A percentile compares a stretch with the other conserved stretches of the same genome.
Evolutionary conservation across 306 rosid species (phyloP).

Genomic region (Cucumis cinereus): DNA sequence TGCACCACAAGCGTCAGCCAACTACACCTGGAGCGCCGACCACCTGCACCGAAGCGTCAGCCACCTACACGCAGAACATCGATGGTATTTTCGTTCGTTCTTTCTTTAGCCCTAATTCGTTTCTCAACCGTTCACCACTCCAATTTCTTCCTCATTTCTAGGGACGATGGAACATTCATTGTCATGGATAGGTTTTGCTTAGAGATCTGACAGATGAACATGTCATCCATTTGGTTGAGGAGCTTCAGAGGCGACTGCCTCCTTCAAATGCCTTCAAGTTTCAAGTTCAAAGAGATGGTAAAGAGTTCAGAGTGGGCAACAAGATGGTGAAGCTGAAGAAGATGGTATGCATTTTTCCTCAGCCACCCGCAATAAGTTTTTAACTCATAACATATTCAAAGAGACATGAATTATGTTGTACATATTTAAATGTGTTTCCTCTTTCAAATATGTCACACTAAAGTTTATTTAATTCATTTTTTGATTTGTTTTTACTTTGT

Average conservation of each 20-base stretch:
- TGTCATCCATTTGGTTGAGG: slow-evolving; percentile 79
- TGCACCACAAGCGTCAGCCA: too few relatives aligned
- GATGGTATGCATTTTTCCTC: slow-evolving; percentile 43
- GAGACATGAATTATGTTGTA: not conserved
- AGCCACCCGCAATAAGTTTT: not conserved
- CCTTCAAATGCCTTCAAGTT: slow-evolving; percentile 11
- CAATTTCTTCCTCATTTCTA: too few relatives aligned
- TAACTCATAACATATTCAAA: not conserved
- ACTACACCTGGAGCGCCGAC: too few relatives aligned
- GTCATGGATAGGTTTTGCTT: slow-evolving; percentile 52
- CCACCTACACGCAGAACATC: too few relatives aligned
- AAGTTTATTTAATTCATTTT: not conserved
- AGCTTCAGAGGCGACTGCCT: slow-evolving; percentile 79
- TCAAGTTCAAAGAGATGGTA: slow-evolving; percentile 21
- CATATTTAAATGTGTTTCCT: slow-evolving; percentile 2
- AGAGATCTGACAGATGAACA: slow-evolving; percentile 72
- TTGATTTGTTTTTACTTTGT: slow-evolving; percentile 7
- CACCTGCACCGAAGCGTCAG: too few relatives aligned
- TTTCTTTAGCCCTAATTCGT: too few relatives aligned
- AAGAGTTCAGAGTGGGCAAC: slow-evolving; percentile 27
- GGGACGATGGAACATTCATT: too few relatives aligned
- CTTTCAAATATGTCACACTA: not conserved
- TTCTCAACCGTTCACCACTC: too few relatives aligned
- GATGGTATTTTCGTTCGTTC: too few relatives aligned
- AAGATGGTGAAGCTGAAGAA: slow-evolving; percentile 64